phyloP scores from a whole-genome alignment of 208 protist species.

The Leishmania tropica region DNA sequence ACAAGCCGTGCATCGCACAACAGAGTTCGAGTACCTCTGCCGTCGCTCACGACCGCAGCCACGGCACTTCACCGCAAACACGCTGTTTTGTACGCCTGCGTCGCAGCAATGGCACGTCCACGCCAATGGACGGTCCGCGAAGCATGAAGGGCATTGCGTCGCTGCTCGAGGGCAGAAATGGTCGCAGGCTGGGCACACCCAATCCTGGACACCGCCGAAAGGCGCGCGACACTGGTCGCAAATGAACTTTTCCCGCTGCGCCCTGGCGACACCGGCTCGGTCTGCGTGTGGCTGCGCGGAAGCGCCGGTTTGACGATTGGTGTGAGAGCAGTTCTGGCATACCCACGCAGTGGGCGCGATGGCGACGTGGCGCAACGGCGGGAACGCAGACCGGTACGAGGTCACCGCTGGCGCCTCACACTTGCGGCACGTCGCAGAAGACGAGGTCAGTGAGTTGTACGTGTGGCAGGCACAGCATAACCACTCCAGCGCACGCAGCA shows the following conservation, averaged over 20 bases:
- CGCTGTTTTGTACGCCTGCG: conserved; percentile 31
- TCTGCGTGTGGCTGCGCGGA: not conserved
- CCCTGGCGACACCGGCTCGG: not conserved
- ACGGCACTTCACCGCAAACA: conserved; percentile 49
- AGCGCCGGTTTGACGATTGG: conserved; percentile 19
- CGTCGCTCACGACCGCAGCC: conserved; percentile 36
- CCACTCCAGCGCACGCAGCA: conserved; percentile 43
- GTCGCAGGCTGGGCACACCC: conserved; percentile 73
- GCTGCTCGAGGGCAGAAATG: conserved; percentile 64
- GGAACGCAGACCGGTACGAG: conserved; percentile 47
- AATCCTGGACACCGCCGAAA: conserved; percentile 69
- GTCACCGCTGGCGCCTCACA: conserved; percentile 42
- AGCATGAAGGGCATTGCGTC: conserved; percentile 70
- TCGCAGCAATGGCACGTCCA: conserved; percentile 68
- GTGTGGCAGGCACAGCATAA: conserved; percentile 61
- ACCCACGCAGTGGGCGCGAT: conserved; percentile 66
- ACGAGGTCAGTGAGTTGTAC: conserved; percentile 50
- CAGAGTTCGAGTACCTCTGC: conserved; percentile 35
- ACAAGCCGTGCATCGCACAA: conserved; percentile 52
- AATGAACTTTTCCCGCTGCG: conserved; percentile 53
- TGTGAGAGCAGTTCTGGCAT: conserved; percentile 51
- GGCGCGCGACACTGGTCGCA: conserved; percentile 45
- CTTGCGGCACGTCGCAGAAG: conserved; percentile 30
- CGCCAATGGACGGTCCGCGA: conserved; percentile 35
- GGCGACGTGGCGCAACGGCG: conserved; percentile 67